Conservation (phyloP, 1,284 basidiomycete species). For the Fomitopsis schrenkii region DNA sequence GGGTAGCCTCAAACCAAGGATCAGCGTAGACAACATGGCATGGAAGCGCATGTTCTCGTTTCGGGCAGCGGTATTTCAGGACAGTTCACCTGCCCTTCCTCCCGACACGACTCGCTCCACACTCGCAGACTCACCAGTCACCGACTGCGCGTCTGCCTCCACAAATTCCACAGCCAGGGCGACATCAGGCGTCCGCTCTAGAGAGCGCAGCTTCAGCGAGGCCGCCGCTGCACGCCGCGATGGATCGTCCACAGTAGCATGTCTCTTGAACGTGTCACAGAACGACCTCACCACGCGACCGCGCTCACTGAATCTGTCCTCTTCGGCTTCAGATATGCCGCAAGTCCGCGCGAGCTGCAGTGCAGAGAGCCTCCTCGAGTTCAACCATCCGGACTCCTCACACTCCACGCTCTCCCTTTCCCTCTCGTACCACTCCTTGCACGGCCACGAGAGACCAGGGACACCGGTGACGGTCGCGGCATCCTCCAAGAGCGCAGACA, state of each 20-base stretch:
- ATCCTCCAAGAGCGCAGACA: not conserved
- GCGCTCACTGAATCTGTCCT: constrained; percentile 1
- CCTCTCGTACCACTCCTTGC: not conserved
- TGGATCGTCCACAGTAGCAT: not conserved
- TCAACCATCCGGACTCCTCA: constrained; percentile 1
- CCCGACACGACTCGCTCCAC: not conserved
- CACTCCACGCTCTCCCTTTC: constrained; percentile 1
- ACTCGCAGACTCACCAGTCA: not conserved
- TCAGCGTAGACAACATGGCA: not conserved
- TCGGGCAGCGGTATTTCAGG: not conserved
- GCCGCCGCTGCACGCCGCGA: not conserved
- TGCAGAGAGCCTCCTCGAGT: constrained; percentile 2
- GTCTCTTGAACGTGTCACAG: not conserved
- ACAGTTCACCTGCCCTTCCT: not conserved
- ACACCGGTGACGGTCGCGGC: not conserved
- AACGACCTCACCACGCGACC: not conserved
- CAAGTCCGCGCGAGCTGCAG: not conserved
- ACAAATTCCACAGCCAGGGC: not conserved
- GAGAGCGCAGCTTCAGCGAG: not conserved
- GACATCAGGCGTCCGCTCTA: not conserved
- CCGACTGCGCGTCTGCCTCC: not conserved
- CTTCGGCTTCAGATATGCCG: not conserved
- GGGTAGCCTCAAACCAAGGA: not conserved
- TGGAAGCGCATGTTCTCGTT: constrained; percentile 1
- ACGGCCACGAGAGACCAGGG: not conserved